Base-by-base conservation (phyloP, 305 asterid genomes). In the Coffea humblotiana region DNA sequence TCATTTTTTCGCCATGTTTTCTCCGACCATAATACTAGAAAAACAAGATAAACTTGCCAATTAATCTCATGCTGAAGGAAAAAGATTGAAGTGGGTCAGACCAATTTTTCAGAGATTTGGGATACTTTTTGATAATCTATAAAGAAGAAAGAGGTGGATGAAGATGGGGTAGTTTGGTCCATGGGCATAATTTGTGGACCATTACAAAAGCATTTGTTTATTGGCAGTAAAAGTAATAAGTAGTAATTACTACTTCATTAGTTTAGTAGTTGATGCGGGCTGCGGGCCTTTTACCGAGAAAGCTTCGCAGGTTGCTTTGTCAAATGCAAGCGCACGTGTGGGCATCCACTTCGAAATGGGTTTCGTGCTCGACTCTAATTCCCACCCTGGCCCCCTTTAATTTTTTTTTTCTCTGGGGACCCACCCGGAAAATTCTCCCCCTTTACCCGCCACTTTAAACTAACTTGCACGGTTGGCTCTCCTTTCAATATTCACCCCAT, bases 321-420 rank as follows among this genome's bases (percentile, higher is more conserved):
- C 78, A 82, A 86, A 77, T 58, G 90, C 75, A 32, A 32, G 92
- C 89, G 92, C 96, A 91, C 97, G 97, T 93, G 97, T 86, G 95
- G 84, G 58, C 84, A 68, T 85, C 87, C 74, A 78, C 80, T 81
- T 83, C 83, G 35, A 68, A 78, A 63, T 83, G 82, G 85, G 78
- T 56, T 84, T 80, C 48, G 75, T 54, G 78, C 70, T 11, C 54
- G 2, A 32, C 2, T 32, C 32, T 32, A 32, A 32, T 32, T 32
- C 32, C 32, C 32, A 32, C 37, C 23, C 51, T 8, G 51, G 51
- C 12, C 25, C 19, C 64, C 29, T 3, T 63, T 8, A 25, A 61
- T 43, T 58, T 9, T 15, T n/a, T 15, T 25, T 52, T 12, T 10
- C 3, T 63, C 12, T 48, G 8, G 75, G 86, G 87, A 3, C 89